Base-by-base conservation (phyloP, 179 eudicot genomes). In the Corrigiola litoralis region DNA sequence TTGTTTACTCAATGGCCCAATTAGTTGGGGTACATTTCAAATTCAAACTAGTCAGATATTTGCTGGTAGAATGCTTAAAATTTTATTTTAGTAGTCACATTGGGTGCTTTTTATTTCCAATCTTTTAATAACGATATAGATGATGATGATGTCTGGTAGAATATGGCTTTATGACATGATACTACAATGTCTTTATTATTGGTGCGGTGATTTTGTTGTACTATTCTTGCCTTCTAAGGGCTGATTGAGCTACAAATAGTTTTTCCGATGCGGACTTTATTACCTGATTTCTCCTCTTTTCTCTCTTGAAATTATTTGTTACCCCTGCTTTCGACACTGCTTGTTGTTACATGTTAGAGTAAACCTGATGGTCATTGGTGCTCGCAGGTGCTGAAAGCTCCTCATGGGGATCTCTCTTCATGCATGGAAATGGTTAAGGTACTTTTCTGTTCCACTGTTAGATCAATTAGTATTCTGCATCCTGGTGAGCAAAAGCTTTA, bases 341-440 rank as follows among this genome's bases (percentile, higher is more conserved):
- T 47, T 61, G 46, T 5, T 16, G 31, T 41, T 33, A 49, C 34
- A 48, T 41, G 40, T 58, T 52, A n/a, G 27, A 36, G 28, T 38
- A 0, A 64, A 29, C 38, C 20, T 48, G 48, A 63, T 57, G 25
- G 24, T 65, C 23, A 11, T 61, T 32, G 37, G 61, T 62, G 56
- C 6, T 46, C 21, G 28, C 68, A 95, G 99, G 84, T 95, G 27
- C 72, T 95, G 67, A 85, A 85, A 81, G 97, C 99, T 74, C 97
- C 99, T 67, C 84, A 86, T 72, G 96, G 95, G 49, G 87, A 91
- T 85, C 68, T 95, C 34, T 68, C 78, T 58, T 73, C 97, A 10
- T 91, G 97, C 75, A 81, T 95, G 87, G 96, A 95, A 72, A 88
- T 95, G 99, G 97, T 82, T 63, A 92, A 92, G 96, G 98, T 92